Base-by-base conservation (phyloP, 768 basidiomycete species). In the Mrakia blollopis region DNA sequence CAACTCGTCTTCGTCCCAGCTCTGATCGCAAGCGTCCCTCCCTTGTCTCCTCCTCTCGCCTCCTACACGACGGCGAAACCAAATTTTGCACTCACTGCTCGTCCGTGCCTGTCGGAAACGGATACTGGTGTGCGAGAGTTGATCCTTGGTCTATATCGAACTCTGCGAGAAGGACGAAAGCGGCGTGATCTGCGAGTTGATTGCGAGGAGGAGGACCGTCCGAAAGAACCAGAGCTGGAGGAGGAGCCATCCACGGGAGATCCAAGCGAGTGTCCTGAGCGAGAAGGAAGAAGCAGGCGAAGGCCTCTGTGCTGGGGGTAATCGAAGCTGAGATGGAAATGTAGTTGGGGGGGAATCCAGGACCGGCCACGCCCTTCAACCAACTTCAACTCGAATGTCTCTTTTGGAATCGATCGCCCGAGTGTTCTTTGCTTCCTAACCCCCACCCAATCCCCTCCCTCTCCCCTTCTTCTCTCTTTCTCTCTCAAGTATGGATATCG, bases 131-230 rank as follows among this genome's bases (percentile, higher is more conserved):
- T 60, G 93, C 91, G 79, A 99, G 87, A 79, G 93, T 91, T 3
- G 95, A 92, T 47, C 97, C 97, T 76, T 91, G 89, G 82, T 93
- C 90, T 79, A 99, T 98, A 86, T 99, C 93, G 85, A 99, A 99
- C 83, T 98, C 97, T n/a, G 97, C 97, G 73, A 98, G 88, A 68
- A 99, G 87, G 78, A 97, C 91, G 85, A 95, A 98, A 28, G 94
- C 92, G 63, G 84, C 85, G 50, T 68, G 63, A 23, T 68, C 65
- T 21, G 32, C 35, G 37, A 68, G 37, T 37, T 68, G 65, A 39
- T 41, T 68, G 35, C 35, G 18, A 39, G 35, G 18, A 25, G 35
- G 32, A 25, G 37, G 65, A 18, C 39, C 65, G 57, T 57, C 57
- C 57, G 57, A 28, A 25, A 68, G 65, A n/a, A 32, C 62, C 11